Evolutionary conservation across 768 basidiomycete genomes (phyloP).

Genomic region (Pisolithus microcarpus): DNA sequence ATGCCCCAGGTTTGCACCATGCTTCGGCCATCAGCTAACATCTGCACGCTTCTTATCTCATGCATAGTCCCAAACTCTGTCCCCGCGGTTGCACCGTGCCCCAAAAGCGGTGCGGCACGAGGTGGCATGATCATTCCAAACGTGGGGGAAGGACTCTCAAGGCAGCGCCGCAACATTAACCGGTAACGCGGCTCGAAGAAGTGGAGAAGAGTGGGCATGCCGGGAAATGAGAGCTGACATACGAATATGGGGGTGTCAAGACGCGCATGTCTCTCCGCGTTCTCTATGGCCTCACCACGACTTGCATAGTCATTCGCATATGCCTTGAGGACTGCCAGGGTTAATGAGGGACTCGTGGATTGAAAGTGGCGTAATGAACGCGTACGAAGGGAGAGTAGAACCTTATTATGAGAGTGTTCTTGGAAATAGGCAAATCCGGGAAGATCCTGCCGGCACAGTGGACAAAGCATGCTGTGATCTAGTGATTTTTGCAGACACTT

Average conservation of each 20-base stretch:
- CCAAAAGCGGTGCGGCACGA: slow-evolving; percentile 24
- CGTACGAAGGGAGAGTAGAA: slow-evolving; percentile 63
- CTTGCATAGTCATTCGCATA: slow-evolving; percentile 64
- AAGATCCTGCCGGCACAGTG: slow-evolving; percentile 75
- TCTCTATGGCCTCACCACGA: slow-evolving; percentile 55
- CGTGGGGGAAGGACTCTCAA: slow-evolving; percentile 64
- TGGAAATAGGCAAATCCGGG: slow-evolving; percentile 75
- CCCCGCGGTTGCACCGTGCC: slow-evolving; percentile 15
- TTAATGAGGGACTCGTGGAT: slow-evolving; percentile 2
- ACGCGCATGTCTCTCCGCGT: slow-evolving; percentile 70
- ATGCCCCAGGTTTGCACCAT: slow-evolving; percentile 71
- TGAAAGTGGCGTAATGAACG: slow-evolving; percentile 5
- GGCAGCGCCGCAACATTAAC: slow-evolving; percentile 93
- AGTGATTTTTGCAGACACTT: slow-evolving; percentile 85
- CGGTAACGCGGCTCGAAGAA: slow-evolving; percentile 95
- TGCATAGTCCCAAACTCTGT: slow-evolving; percentile 87
- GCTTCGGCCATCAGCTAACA: slow-evolving; percentile 84
- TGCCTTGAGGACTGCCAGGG: slow-evolving; percentile 50
- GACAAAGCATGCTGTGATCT: slow-evolving; percentile 79
- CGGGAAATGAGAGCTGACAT: slow-evolving; percentile 85
- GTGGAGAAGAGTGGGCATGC: slow-evolving; percentile 82
- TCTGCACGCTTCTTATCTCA: slow-evolving; percentile 77
- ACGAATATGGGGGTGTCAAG: slow-evolving; percentile 90
- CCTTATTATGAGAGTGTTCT: slow-evolving; percentile 69
- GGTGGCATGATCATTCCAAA: slow-evolving; percentile 93